A percentile compares a stretch with the other conserved stretches of the same genome.
Evolutionary conservation across 257 asterid species (phyloP).

Genomic region (Scutellaria galericulata): DNA sequence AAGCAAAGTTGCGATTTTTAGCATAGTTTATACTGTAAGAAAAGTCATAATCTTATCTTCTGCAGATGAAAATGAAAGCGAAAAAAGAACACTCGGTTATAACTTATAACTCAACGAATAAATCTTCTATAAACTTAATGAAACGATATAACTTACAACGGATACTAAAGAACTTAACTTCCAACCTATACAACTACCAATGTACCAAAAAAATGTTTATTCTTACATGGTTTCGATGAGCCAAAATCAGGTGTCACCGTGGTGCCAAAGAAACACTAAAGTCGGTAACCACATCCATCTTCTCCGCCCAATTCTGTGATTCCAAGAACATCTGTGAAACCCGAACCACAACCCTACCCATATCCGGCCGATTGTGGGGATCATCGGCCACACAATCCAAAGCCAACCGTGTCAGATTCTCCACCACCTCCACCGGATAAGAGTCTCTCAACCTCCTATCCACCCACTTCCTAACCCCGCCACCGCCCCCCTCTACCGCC

Average conservation of each 20-base stretch:
- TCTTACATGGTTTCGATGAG: background rate
- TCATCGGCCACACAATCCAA: slow-evolving; percentile 76
- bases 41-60: too few relatives aligned
- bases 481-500: slow-evolving; percentile 63
- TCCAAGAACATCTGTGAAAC: slow-evolving; percentile 82
- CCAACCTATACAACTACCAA: background rate
- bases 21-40: too few relatives aligned
- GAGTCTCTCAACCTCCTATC: slow-evolving; percentile 83
- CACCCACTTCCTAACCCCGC: slow-evolving; percentile 47
- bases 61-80: background rate
- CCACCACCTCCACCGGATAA: slow-evolving; percentile 82
- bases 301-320: slow-evolving; percentile 77
- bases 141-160: background rate
- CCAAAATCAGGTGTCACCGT: slow-evolving; percentile 39
- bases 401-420: slow-evolving; percentile 65
- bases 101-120: background rate
- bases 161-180: background rate
- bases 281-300: slow-evolving; percentile 48
- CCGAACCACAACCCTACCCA: slow-evolving; percentile 70
- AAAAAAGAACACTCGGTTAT: background rate
- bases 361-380: slow-evolving; percentile 71
- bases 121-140: background rate
- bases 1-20: background rate
- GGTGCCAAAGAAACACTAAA: slow-evolving; percentile 55
- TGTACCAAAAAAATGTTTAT: background rate